Percentiles rank a stretch among this genome's conserved stretches.
Evolutionary conservation across 2,329 filamentous ascomycete species (phyloP).

Genomic region (Cryphonectria naterciae): DNA sequence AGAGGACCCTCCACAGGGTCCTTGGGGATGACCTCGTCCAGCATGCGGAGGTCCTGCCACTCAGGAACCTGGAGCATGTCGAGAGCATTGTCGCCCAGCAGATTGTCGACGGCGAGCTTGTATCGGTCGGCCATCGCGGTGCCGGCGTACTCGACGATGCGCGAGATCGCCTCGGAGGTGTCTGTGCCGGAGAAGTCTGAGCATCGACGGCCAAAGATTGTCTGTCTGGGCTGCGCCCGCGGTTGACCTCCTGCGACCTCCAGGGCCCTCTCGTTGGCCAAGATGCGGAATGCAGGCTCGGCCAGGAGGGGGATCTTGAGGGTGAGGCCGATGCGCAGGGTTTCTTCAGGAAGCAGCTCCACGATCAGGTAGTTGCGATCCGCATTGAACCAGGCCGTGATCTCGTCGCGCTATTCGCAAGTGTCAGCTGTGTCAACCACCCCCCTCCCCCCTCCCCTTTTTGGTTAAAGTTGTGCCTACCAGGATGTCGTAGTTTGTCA

Average conservation of each 20-base stretch:
- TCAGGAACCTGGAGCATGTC: slow-evolving; percentile 37
- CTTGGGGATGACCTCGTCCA: slow-evolving; percentile 23
- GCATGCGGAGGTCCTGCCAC: slow-evolving; percentile 39
- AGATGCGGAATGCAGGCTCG: slow-evolving; percentile 58
- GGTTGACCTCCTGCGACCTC: slow-evolving; percentile 41
- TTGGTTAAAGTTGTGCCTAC: slow-evolving; percentile 36
- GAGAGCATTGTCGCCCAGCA: slow-evolving; percentile 42
- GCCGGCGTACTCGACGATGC: slow-evolving; percentile 52
- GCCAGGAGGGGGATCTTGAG: slow-evolving; percentile 49
- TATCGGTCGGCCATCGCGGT: slow-evolving; percentile 56
- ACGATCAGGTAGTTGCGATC: slow-evolving; percentile 61
- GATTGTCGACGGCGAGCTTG: slow-evolving; percentile 34
- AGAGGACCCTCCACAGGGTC: neutral
- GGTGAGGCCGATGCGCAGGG: slow-evolving; percentile 59
- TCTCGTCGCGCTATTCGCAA: slow-evolving; percentile 43
- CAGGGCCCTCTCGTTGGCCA: slow-evolving; percentile 67
- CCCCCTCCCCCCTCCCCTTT: too few relatives aligned
- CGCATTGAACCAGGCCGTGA: slow-evolving; percentile 63
- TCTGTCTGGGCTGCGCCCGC: slow-evolving; percentile 37
- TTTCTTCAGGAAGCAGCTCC: slow-evolving; percentile 65
- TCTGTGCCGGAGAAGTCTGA: slow-evolving; percentile 25
- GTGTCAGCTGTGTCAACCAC: slow-evolving; percentile 29
- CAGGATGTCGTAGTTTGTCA: slow-evolving; percentile 41
- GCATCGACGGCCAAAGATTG: slow-evolving; percentile 22
- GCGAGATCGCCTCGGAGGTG: slow-evolving; percentile 17